Percentiles rank a stretch among this genome's conserved stretches.
These are phyloP conservation scores for Heterobasidion irregulare DNA, from an alignment of 1,284 basidiomycete species.

Conservation along the genomic window DNA sequence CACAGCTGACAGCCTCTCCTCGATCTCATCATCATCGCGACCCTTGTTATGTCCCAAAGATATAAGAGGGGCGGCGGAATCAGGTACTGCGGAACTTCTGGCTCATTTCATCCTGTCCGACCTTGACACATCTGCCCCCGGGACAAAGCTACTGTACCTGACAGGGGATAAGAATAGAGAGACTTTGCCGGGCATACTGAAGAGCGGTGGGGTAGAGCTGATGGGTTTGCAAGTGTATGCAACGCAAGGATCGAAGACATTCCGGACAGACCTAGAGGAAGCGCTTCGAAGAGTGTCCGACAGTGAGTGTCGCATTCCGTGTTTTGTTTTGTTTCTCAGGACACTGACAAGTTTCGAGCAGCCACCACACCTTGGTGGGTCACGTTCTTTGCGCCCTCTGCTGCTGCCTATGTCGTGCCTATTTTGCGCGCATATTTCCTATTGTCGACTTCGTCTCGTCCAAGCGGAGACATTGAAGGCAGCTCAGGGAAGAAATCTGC, in stretches of 20 bases:
- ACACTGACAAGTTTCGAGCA: not conserved
- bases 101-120: slow-evolving; percentile 48
- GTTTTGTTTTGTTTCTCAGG: not conserved
- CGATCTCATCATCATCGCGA: slow-evolving; percentile 24
- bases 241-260: slow-evolving; percentile 47
- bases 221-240: slow-evolving; percentile 55
- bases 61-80: slow-evolving; percentile 36
- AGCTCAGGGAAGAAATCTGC: slow-evolving; percentile 8
- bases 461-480: not conserved
- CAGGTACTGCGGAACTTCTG: slow-evolving; percentile 60
- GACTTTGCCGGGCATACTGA: slow-evolving; percentile 46
- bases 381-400: slow-evolving; percentile 69
- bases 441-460: slow-evolving; percentile 9
- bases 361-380: slow-evolving; percentile 49
- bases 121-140: slow-evolving; percentile 7
- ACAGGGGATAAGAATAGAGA: slow-evolving; percentile 80
- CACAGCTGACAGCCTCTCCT: slow-evolving; percentile 41
- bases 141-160: slow-evolving; percentile 50
- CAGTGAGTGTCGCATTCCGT: not conserved
- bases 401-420: slow-evolving; percentile 49
- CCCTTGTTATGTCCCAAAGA: slow-evolving; percentile 27
- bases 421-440: slow-evolving; percentile 37
- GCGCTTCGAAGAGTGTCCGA: slow-evolving; percentile 18
- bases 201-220: slow-evolving; percentile 34
- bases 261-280: slow-evolving; percentile 35